Base-by-base conservation (phyloP, 306 rosid genomes). In the Begonia peltatifolia region DNA sequence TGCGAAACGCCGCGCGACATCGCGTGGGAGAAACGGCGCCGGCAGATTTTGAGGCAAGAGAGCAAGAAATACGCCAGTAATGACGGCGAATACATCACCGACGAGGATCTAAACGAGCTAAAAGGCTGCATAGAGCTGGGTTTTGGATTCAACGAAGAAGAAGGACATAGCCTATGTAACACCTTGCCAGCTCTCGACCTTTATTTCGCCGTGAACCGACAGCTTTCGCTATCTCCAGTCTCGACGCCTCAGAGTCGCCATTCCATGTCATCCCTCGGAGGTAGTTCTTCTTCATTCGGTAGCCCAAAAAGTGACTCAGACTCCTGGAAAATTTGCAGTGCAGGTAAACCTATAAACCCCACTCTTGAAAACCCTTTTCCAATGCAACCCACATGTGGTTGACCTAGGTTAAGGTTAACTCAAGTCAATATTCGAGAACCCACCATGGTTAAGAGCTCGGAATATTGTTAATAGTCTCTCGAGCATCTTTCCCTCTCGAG, bases 181-280 rank as follows among this genome's bases (percentile, higher is more conserved):
- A 90, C 99, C 3, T 73, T 90, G 68, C 99, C 99, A 0, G 99
- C 99, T 44, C 84, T 90, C 0, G 99, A 90, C 59, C 84, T 90
- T 5, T 90, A 90, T 46, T 90, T 90, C 12, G 99, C 95, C 1
- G 94, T 90, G 3, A 83, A 86, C 60, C 74, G 99, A 2, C 87
- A 85, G 57, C 9, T 84, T 0, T 74, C 85, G 0, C 63, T 64
- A 0, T 79, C 82, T 14, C 82, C 92, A 0, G 73, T 62, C 8
- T 72, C 95, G 0, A 76, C 90, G 2, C 97, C 94, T 16, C 72
- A 65, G 0, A 72, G 79, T 48, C 52, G 57, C 2, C 11, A 41
- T 41, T 81, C 94, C 9, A 54, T 73, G 12, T 67, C 80, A 1
- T 53, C 94, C 7, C 59, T 76, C 6, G 80, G 73, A 0, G 76